A percentile compares a stretch with the other conserved stretches of the same genome.
These are phyloP conservation scores for Penicillium occitanis DNA, from an alignment of 2,329 filamentous ascomycete genomes.

Conservation along the genomic window DNA sequence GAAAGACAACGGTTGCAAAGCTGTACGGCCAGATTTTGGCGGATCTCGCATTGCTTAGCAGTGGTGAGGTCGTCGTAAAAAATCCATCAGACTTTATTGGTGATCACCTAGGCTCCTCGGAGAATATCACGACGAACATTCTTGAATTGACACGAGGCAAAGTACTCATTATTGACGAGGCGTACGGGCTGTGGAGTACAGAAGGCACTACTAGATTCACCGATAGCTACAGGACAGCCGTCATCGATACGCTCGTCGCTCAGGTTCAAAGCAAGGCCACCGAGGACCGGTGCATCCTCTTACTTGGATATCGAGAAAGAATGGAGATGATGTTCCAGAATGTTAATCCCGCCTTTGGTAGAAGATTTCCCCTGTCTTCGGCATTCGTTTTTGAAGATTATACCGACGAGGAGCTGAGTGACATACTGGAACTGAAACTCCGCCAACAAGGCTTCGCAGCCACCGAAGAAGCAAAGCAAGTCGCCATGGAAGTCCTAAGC, in stretches of 20 bases:
- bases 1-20: conserved; percentile 74
- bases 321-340: conserved; percentile 74
- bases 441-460: conserved; percentile 55
- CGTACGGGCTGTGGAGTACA: conserved; percentile 59
- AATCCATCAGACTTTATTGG: conserved; percentile 75
- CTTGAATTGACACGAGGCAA: conserved; percentile 67
- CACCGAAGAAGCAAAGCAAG: conserved; percentile 53
- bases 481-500: conserved; percentile 60
- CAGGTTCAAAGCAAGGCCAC: conserved; percentile 69
- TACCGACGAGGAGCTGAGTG: conserved; percentile 54
- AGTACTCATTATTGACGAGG: conserved; percentile 77
- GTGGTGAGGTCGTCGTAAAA: conserved; percentile 69
- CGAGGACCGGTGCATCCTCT: conserved; percentile 70
- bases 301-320: conserved; percentile 68
- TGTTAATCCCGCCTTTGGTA: conserved; percentile 66
- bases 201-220: conserved; percentile 30
- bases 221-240: conserved; percentile 60
- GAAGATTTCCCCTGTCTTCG: conserved; percentile 63
- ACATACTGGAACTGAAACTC: conserved; percentile 65
- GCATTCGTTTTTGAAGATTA: conserved; percentile 72
- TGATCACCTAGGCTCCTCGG: conserved; percentile 62
- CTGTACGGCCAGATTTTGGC: conserved; percentile 68
- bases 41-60: conserved; percentile 66
- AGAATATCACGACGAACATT: conserved; percentile 70
- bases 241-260: conserved; percentile 72